Base-by-base conservation (phyloP, 176 grass and related monocot species). In the Microstegium vimineum region DNA sequence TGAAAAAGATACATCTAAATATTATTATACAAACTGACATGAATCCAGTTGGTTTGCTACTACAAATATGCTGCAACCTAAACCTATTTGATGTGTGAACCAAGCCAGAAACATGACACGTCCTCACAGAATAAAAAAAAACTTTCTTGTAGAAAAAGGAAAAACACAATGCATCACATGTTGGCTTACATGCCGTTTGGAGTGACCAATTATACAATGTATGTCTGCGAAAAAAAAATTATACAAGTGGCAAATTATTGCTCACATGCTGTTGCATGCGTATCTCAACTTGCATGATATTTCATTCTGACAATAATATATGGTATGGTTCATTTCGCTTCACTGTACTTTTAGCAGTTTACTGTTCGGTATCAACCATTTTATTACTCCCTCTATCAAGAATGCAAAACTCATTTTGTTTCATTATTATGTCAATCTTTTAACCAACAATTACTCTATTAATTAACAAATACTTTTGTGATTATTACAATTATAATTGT, bases 181-280 rank as follows among this genome's bases (percentile, higher is more conserved):
- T 85, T 89, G 77, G 42, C 52, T 12, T 52, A 54, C 45, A 70
- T 81, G 49, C 2, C 32, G 71, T 89, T 47, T 75, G 52, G 17
- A 10, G 41, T 56, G 59, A 37, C 60, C 41, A 18, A 59, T 14
- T 66, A n/a, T 18, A 51, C 15, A 76, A 38, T 42, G 37, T 37
- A 26, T 15, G 37, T 4, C 5, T 8, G 5, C 22, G 0, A 2
- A 26, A 12, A 11, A 16, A 26, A 16, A 30, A 30, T 5, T 66
- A 30, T 8, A 52, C 16, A 76, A 70, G 15, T 85, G 40, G 77
- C 75, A 85, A 71, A 36, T 65, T 65, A 80, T 40, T 47, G 67
- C 35, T 79, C 42, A 65, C 66, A 35, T 62, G 65, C 18, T 54
- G 47, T n/a, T n/a, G 18, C 17, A 40, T 23, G 26, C 52, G 15